A percentile compares a stretch with the other conserved stretches of the same genome.
Evolutionary conservation across 805 yeast species (phyloP).

Genomic region (Vanderwaltozyma tropicalis): DNA sequence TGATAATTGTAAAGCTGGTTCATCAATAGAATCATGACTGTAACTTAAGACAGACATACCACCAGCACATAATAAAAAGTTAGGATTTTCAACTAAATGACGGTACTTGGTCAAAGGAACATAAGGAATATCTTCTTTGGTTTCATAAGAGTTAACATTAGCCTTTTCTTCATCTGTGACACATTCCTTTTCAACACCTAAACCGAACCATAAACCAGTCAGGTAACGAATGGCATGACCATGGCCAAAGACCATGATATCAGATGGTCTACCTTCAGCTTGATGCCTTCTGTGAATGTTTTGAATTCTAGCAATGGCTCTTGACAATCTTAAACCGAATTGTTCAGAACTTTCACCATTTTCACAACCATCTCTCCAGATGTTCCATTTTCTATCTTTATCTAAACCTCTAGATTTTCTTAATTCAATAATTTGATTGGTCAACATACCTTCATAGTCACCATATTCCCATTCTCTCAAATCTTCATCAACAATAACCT

Average conservation of each 20-base stretch:
- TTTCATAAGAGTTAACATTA: constrained; percentile 14
- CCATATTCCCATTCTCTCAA: constrained; percentile 95
- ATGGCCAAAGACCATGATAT: constrained; percentile 78
- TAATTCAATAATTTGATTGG: constrained; percentile 52
- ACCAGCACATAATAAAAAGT: constrained; percentile 84
- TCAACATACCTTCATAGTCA: constrained; percentile 78
- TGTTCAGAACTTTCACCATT: constrained; percentile 66
- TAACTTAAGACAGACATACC: constrained; percentile 89
- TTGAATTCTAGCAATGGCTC: constrained; percentile 54
- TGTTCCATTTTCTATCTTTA: constrained; percentile 49
- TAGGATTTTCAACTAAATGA: constrained; percentile 48
- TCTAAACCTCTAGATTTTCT: constrained; percentile 53
- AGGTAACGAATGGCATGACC: constrained; percentile 88
- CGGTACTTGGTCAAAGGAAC: constrained; percentile 27
- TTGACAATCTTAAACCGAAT: constrained; percentile 63
- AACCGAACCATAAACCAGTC: constrained; percentile 73
- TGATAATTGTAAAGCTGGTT: constrained; percentile 78
- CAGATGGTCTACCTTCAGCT: constrained; percentile 45
- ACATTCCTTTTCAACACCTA: constrained; percentile 26
- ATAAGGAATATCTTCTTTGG: constrained; percentile 24
- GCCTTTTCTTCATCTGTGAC: constrained; percentile 13
- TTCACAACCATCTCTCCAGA: constrained; percentile 91
- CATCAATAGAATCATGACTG: constrained; percentile 73
- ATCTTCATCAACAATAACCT: constrained; percentile 48
- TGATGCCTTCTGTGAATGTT: constrained; percentile 47